These are phyloP conservation scores for Ananas comosus DNA, from an alignment of 176 grass and related monocot species.

Conservation along the genomic window DNA sequence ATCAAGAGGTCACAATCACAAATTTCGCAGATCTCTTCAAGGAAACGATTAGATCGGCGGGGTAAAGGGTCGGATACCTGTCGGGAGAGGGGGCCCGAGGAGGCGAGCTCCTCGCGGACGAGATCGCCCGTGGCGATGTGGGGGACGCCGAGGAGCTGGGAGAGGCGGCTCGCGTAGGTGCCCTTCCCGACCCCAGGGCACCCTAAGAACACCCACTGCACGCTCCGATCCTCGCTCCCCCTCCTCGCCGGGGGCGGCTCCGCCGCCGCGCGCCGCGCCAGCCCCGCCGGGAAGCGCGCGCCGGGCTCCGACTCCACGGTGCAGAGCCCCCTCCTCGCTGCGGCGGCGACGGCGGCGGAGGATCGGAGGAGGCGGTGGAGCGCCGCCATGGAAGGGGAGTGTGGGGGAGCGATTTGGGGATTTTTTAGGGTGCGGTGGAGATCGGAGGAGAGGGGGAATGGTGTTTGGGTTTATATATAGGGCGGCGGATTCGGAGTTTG, in stretches of 20 bases:
- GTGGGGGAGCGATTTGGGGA: not conserved
- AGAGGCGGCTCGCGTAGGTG: constrained; percentile 75
- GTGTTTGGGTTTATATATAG: constrained; percentile 19
- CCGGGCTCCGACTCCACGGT: constrained; percentile 26
- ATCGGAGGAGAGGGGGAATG: constrained; percentile 2
- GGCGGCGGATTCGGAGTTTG: constrained; percentile 12
- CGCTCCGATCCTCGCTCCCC: constrained; percentile 42
- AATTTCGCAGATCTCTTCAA: not conserved
- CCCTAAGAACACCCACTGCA: constrained; percentile 95
- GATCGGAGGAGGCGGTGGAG: constrained; percentile 38
- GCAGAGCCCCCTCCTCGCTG: constrained; percentile 19
- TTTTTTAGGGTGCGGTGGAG: not conserved
- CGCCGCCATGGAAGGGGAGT: constrained; percentile 37
- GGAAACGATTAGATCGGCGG: not conserved
- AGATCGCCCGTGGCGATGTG: constrained; percentile 96
- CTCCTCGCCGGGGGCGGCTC: constrained; percentile 3
- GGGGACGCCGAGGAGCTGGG: constrained; percentile 64
- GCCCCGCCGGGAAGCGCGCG: constrained; percentile 16
- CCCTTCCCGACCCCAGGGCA: constrained; percentile 92
- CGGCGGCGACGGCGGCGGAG: not conserved
- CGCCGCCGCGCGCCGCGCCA: constrained; percentile 15
- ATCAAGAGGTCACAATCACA: constrained; percentile 18
- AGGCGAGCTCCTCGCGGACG: constrained; percentile 77
- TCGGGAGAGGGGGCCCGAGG: constrained; percentile 41
- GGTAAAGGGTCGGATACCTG: constrained; percentile 27